Evolutionary conservation across 192 early-diverging fungal genomes (phyloP).

Genomic region (Geranomyces michiganensis): DNA sequence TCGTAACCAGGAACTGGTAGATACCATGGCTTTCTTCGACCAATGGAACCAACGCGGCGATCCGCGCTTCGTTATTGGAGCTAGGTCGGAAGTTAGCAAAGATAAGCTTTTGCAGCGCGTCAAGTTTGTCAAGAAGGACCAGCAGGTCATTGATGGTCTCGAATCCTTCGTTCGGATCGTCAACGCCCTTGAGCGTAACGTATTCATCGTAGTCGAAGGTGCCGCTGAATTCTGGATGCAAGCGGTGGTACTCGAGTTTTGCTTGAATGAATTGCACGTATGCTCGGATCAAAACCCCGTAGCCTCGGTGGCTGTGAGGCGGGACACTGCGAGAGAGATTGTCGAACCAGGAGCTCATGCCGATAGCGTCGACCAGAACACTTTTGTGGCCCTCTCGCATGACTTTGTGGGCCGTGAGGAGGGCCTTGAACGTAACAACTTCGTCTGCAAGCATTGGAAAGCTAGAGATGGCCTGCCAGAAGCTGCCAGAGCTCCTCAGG

Average conservation of each 20-base stretch:
- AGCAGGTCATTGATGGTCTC: slow-evolving; percentile 96
- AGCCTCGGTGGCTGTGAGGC: slow-evolving; percentile 42
- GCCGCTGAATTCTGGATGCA: slow-evolving; percentile 91
- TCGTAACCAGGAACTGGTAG: slow-evolving; percentile 93
- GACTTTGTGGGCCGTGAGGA: slow-evolving; percentile 94
- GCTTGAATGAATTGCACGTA: slow-evolving; percentile 87
- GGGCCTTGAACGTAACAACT: slow-evolving; percentile 93
- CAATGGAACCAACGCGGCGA: slow-evolving; percentile 93
- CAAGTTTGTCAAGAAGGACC: slow-evolving; percentile 87
- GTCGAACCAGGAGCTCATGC: slow-evolving; percentile 84
- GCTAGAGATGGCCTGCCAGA: slow-evolving; percentile 86
- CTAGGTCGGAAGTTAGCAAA: slow-evolving; percentile 79
- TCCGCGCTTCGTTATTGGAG: slow-evolving; percentile 92
- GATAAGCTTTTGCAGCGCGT: slow-evolving; percentile 88
- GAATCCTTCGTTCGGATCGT: slow-evolving; percentile 99
- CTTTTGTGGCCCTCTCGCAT: slow-evolving; percentile 87
- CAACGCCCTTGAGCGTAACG: slow-evolving; percentile 86
- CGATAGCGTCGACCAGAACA: slow-evolving; percentile 80
- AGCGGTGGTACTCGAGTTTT: slow-evolving; percentile 90
- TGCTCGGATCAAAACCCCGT: slow-evolving; percentile 82
- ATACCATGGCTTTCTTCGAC: slow-evolving; percentile 95
- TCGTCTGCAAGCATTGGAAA: slow-evolving; percentile 90
- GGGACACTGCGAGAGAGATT: slow-evolving; percentile 48
- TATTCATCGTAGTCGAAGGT: slow-evolving; percentile 98
- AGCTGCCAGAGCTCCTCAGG: slow-evolving; percentile 77